Base-by-base conservation (phyloP, 345 rosid species). In the Hibiscus mutabilis region DNA sequence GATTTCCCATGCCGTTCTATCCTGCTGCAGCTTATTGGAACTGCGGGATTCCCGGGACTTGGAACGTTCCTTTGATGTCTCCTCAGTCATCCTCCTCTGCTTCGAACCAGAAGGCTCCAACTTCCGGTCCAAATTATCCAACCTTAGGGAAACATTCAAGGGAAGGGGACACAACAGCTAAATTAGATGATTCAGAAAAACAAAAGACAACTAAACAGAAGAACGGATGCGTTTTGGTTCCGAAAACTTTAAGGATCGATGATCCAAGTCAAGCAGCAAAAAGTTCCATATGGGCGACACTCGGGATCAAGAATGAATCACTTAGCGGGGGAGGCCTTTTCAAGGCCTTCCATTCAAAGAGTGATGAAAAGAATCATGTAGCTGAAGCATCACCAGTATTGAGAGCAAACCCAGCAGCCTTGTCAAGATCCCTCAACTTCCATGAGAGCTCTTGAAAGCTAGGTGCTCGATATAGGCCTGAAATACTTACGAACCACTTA, bases 351-450 rank as follows among this genome's bases (percentile, higher is more conserved):
- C 79, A 90, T 58, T 61, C 83, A 0, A 88, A 88, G 80, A 77
- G 78, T 53, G 71, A 63, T 53, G 81, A 78, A 67, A 88, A 87
- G 78, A 79, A 69, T 64, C 72, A 70, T 21, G 60, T 73, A 59
- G 65, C 79, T 0, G 83, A 88, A 58, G 52, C 82, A 37, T 77
- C 87, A n/a, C 82, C 84, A 3, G 72, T 74, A 10, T 74, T 79
- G 71, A 68, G 33, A 21, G 96, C 97, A 55, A 93, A 93, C 76
- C 98, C 98, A 10, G 97, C 97, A 22, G 97, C 98, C 49, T 67
- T 91, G 79, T 93, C 92, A 65, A 85, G 98, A 77, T 91, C 96
- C 46, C 69, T 81, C 58, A 82, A 80, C 78, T 93, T 93, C 84
- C 96, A 81, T 29, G 97, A 90, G 81, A 84, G 66, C 70, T 68